Evolutionary conservation across 2,329 filamentous ascomycete species (phyloP).

Genomic region (Cladophialophora exuberans): DNA sequence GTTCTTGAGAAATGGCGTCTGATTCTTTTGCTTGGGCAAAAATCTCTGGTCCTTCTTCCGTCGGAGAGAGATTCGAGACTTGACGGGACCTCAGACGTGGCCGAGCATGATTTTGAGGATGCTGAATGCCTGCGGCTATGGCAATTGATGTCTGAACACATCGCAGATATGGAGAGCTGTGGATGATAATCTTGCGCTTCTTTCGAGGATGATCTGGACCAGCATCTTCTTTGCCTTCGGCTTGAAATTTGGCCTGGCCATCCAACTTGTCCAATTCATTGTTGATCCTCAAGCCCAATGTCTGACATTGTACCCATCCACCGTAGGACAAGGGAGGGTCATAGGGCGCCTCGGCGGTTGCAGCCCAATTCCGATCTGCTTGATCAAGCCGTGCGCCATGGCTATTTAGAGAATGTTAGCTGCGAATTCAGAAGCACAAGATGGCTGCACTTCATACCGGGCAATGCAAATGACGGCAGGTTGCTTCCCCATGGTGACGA

Average conservation of each 20-base stretch:
- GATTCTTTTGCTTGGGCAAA: constrained; percentile 24
- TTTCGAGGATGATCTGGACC: constrained; percentile 32
- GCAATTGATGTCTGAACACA: constrained; percentile 91
- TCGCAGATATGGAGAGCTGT: constrained; percentile 90
- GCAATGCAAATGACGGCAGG: constrained; percentile 48
- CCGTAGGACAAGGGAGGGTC: constrained; percentile 94
- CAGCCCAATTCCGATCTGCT: constrained; percentile 92
- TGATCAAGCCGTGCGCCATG: constrained; percentile 94
- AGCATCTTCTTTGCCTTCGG: constrained; percentile 23
- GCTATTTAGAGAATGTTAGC: constrained; percentile 48
- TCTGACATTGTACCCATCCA: constrained; percentile 85
- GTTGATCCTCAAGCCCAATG: constrained; percentile 82
- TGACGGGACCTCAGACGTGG: constrained; percentile 28
- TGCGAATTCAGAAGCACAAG: background rate
- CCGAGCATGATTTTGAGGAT: constrained; percentile 39
- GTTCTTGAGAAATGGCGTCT: constrained; percentile 7
- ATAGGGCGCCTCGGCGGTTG: constrained; percentile 90
- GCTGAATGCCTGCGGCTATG: constrained; percentile 79
- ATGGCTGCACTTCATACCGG: constrained; percentile 37
- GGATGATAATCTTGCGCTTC: constrained; percentile 74
- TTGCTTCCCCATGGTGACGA: constrained; percentile 41
- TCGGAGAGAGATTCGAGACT: constrained; percentile 25
- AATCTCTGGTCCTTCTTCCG: constrained; percentile 29
- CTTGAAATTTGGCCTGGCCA: constrained; percentile 33
- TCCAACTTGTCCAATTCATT: constrained; percentile 63